A percentile compares a stretch with the other conserved stretches of the same genome.
phyloP scores from a whole-genome alignment of 192 early-diverging fungal species.

The Coemansia sp. region DNA sequence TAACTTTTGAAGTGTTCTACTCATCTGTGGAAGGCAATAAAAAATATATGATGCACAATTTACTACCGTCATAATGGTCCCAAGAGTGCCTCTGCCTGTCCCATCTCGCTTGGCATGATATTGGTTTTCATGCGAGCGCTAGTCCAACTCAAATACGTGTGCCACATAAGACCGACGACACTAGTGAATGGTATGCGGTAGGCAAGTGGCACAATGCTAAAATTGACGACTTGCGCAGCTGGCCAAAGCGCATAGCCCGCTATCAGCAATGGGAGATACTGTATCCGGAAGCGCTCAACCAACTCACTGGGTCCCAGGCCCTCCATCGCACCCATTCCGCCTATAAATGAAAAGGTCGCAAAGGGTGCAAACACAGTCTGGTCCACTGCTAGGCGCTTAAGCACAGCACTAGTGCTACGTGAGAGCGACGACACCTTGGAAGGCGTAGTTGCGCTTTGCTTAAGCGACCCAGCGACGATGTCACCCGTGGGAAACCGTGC shows the following conservation, averaged over 20 bases:
- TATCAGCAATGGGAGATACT: slow-evolving; percentile 17
- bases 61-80: not conserved
- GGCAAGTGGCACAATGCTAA: slow-evolving; percentile 64
- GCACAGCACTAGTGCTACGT: not conserved
- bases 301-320: slow-evolving; percentile 20
- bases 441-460: not conserved
- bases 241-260: slow-evolving; percentile 61
- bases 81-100: not conserved
- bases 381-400: slow-evolving; percentile 38
- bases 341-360: slow-evolving; percentile 29
- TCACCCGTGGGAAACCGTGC: slow-evolving; percentile 19
- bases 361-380: slow-evolving; percentile 37
- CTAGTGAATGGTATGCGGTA: slow-evolving; percentile 69
- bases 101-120: not conserved
- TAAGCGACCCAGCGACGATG: not conserved
- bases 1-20: not conserved
- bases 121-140: slow-evolving; percentile 34
- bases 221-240: slow-evolving; percentile 68
- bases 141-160: slow-evolving; percentile 66
- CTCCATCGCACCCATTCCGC: slow-evolving; percentile 35
- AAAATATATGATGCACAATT: not conserved
- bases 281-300: slow-evolving; percentile 15
- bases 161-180: slow-evolving; percentile 68
- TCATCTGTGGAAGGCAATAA: not conserved
- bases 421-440: not conserved